A percentile compares a stretch with the other conserved stretches of the same genome.
Conservation (phyloP, 495 filamentous ascomycete genomes). For the Aspergillus campestris region DNA sequence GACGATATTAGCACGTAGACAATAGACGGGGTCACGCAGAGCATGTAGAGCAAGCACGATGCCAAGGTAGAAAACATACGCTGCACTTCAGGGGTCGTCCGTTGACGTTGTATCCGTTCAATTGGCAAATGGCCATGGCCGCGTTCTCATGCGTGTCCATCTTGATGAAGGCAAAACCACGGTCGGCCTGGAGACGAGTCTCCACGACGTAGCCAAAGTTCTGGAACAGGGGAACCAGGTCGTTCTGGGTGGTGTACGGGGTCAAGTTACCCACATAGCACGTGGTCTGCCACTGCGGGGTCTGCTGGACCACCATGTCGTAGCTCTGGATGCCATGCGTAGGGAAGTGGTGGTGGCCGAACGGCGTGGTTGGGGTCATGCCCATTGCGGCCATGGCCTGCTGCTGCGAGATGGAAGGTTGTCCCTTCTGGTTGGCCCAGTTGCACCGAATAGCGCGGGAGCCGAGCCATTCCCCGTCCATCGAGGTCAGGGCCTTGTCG, state of each 20-base stretch:
- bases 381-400: constrained; percentile 96
- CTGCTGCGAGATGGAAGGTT: constrained; percentile 96
- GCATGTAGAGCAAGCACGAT: too few relatives aligned
- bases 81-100: constrained; percentile 97
- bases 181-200: constrained; percentile 95
- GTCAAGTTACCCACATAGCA: constrained; percentile 98
- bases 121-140: constrained; percentile 94
- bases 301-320: constrained; percentile 95
- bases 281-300: constrained; percentile 97
- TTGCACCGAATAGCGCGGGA: constrained; percentile 98
- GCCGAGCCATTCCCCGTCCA: constrained; percentile 99
- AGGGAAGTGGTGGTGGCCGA: constrained; percentile 95
- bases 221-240: constrained; percentile 92
- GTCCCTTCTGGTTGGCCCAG: constrained; percentile 99
- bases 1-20: constrained; percentile 14
- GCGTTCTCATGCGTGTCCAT: constrained; percentile 99
- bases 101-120: constrained; percentile 96
- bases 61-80: constrained; percentile 48
- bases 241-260: constrained; percentile 93
- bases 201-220: constrained; percentile 98
- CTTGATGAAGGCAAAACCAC: constrained; percentile 98
- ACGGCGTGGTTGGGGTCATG: constrained; percentile 95
- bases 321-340: constrained; percentile 95
- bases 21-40: not conserved
- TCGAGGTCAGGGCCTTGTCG: constrained; percentile 91